Evolutionary conservation across 1,284 basidiomycete genomes (phyloP), one percentile per base, ranked within the genome.

Genomic region (Puccinia triticina): DNA sequence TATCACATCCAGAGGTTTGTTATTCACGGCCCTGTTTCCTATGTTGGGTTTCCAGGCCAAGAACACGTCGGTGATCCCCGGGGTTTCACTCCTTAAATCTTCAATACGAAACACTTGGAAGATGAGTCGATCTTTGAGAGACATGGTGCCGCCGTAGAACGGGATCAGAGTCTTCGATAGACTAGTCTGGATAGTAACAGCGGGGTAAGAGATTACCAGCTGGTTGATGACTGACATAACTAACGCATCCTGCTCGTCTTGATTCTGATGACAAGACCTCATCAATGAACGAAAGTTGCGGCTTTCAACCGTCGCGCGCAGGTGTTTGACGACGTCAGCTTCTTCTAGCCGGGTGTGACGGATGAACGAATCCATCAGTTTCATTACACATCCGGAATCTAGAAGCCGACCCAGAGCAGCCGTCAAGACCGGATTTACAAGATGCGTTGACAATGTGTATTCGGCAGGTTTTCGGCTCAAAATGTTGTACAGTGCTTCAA

Each of bases 1-100:
- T 29, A 84, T 64, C 37, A 83, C 64, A 40, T 84, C 83, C 29
- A 77, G 82, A 50, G 37, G 40, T 23, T 77, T 66, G 32, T 43
- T 61, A 29, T 32, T 61, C 61, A 61, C 43, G 1, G 46, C 18
- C 26, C 43, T 67, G 29, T 64, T 64, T 18, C 53, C 48, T 21
- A 66, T 82, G 21, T 50, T 66, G 57, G 71, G 79, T 46, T 82
- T 74, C 79, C 79, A 82, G 61, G 43, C 37, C 37, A 75, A 40
- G 18, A 82, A 43, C 43, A 82, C 40, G 21, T 74, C 55, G 48
- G 32, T 55, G 26, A 82, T 40, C 34, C 64, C 53, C n/a, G 59
- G 32, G 26, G 57, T 64, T 61, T 82, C 40, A 50, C 55, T 74
- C 59, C 69, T 67, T 34, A 82, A 32, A 82, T 82, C 79, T 75